Percentiles rank a stretch among this genome's conserved stretches.
Evolutionary conservation across 345 rosid species (phyloP).

Genomic region (Eucalyptus brandiana): DNA sequence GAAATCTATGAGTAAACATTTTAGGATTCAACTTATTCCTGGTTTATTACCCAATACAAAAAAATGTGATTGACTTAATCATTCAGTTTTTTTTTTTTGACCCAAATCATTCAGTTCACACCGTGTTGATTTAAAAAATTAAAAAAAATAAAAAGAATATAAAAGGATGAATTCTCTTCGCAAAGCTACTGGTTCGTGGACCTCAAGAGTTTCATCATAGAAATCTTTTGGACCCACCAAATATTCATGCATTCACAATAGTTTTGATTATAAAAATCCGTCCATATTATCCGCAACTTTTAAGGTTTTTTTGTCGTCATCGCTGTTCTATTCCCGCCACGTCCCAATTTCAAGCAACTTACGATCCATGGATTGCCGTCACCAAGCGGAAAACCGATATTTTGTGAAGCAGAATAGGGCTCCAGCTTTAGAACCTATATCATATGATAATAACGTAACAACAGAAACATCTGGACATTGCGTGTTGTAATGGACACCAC

Average conservation of each 20-base stretch:
- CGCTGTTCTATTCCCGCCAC: background rate
- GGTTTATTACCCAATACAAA: background rate
- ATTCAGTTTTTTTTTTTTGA: background rate
- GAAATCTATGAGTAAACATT: background rate
- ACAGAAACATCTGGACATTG: background rate
- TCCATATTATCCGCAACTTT: background rate
- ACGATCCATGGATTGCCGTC: background rate
- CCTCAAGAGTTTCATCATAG: background rate
- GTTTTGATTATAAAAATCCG: background rate
- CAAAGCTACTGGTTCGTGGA: background rate
- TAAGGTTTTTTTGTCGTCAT: background rate
- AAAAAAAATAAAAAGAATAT: background rate
- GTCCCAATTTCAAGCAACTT: background rate
- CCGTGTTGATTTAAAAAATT: background rate
- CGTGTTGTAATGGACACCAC: background rate
- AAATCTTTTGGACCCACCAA: background rate
- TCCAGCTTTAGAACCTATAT: background rate
- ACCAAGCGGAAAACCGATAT: background rate
- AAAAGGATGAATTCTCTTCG: background rate
- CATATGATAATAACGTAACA: background rate
- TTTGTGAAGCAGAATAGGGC: background rate
- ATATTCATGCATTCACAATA: background rate
- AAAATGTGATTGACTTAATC: background rate
- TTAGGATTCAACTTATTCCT: background rate
- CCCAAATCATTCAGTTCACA: background rate